Percentiles rank a stretch among this genome's conserved stretches.
Conservation (phyloP, 2,329 filamentous ascomycete genomes). For the Alternaria brassicae region DNA sequence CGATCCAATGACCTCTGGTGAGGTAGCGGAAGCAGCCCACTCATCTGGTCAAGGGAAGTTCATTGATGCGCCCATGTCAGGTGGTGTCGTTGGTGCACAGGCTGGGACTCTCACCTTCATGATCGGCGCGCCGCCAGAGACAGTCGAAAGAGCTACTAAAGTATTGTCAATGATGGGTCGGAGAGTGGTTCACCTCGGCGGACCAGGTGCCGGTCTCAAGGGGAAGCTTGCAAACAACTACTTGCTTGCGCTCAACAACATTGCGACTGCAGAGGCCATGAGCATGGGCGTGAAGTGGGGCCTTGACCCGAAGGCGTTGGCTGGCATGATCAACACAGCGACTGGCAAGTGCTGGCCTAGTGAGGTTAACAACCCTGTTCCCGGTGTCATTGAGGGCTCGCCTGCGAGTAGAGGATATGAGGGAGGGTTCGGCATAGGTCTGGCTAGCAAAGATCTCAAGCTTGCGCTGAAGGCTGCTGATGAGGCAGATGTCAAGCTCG, state of each 20-base stretch:
- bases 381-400: constrained; percentile 77
- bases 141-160: constrained; percentile 70
- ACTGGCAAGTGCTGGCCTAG: constrained; percentile 97
- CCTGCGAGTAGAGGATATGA: constrained; percentile 76
- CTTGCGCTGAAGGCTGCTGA: constrained; percentile 57
- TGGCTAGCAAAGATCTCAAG: constrained; percentile 60
- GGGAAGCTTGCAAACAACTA: constrained; percentile 99
- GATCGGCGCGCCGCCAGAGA: constrained; percentile 73
- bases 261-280: constrained; percentile 72
- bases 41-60: constrained; percentile 75
- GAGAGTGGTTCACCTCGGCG: constrained; percentile 83
- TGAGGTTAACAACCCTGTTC: constrained; percentile 94
- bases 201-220: constrained; percentile 82
- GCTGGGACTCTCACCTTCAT: constrained; percentile 94
- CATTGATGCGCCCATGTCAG: constrained; percentile 96
- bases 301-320: constrained; percentile 70
- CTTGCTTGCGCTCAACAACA: constrained; percentile 91
- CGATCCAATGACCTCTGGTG: constrained; percentile 82
- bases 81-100: constrained; percentile 88
- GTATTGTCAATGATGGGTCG: constrained; percentile 84
- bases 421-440: constrained; percentile 58
- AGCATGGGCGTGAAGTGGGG: constrained; percentile 70
- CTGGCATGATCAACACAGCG: constrained; percentile 88
- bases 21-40: constrained; percentile 74
- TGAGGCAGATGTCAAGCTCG: constrained; percentile 54